Percentiles rank a stretch among this genome's conserved stretches.
Evolutionary conservation across 1,284 basidiomycete genomes (phyloP).

Genomic region (Albatrellus sp.): DNA sequence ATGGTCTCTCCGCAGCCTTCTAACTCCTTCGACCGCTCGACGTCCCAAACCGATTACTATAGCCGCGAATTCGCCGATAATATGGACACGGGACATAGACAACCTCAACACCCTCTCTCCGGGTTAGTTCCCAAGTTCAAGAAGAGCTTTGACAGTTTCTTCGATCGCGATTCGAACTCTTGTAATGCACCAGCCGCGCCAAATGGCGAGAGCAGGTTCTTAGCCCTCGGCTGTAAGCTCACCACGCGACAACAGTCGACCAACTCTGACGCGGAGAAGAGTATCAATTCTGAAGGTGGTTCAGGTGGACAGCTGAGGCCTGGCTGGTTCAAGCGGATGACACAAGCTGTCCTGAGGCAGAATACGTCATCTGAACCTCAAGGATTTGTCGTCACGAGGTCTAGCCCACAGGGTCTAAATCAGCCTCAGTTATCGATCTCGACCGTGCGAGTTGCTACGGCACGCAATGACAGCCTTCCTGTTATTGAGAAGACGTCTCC

Average conservation of each 20-base stretch:
- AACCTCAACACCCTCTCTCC: slow-evolving; percentile 17
- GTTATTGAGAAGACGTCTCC: slow-evolving; percentile 19
- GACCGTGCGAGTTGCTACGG: slow-evolving; percentile 20
- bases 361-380: neutral
- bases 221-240: slow-evolving; percentile 11
- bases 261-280: slow-evolving; percentile 31
- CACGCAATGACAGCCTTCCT: slow-evolving; percentile 16
- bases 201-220: slow-evolving; percentile 11
- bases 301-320: neutral
- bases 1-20: slow-evolving; percentile 27
- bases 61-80: no score
- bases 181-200: slow-evolving; percentile 7
- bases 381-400: neutral
- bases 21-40: slow-evolving; percentile 25
- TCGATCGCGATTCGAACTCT: slow-evolving; percentile 21
- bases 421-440: slow-evolving; percentile 33
- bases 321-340: slow-evolving; percentile 11
- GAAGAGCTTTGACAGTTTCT: slow-evolving; percentile 39
- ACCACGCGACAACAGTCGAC: slow-evolving; percentile 19
- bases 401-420: slow-evolving; percentile 1
- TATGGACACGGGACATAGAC: slow-evolving; percentile 3
- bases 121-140: slow-evolving; percentile 22
- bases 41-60: no score
- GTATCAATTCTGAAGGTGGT: slow-evolving; percentile 19
- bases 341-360: slow-evolving; percentile 8